Conservation (phyloP, 1,284 basidiomycete species). For the Exsudoporus floridanus region DNA sequence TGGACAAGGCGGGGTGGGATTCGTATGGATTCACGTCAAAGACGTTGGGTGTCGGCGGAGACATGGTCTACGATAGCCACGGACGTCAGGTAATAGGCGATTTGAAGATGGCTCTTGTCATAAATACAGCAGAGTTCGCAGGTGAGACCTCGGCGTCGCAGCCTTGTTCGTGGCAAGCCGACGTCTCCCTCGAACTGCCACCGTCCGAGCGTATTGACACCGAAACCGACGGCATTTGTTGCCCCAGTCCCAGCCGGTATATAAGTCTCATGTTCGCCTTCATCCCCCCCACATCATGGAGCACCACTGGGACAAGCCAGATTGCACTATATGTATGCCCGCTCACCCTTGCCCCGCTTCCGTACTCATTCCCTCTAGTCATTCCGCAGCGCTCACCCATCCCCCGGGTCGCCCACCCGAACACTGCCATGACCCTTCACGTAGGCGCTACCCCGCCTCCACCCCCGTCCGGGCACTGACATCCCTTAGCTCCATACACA, state of each 20-base stretch:
- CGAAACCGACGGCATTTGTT: no score
- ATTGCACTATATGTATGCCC: slow-evolving; percentile 67
- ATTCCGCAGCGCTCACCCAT: slow-evolving; percentile 47
- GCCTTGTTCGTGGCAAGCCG: no score
- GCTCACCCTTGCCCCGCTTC: background rate
- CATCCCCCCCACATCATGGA: slow-evolving; percentile 29
- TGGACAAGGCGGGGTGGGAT: slow-evolving; percentile 58
- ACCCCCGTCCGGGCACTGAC: background rate
- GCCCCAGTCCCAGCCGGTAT: no score
- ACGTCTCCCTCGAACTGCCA: no score
- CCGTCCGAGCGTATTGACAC: no score
- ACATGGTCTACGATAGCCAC: background rate
- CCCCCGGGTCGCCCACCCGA: slow-evolving; percentile 4
- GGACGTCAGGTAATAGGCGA: background rate
- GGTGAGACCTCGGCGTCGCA: background rate
- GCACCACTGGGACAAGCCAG: slow-evolving; percentile 67
- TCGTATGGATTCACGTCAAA: slow-evolving; percentile 66
- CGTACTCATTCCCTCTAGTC: slow-evolving; percentile 36
- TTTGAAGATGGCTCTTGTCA: background rate
- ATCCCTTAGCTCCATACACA: slow-evolving; percentile 63
- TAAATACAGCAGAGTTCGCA: background rate
- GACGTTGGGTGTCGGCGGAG: background rate
- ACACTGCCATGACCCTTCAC: slow-evolving; percentile 55
- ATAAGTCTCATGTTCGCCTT: no score
- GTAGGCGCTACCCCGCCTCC: slow-evolving; percentile 39